Base-by-base conservation (phyloP, 768 basidiomycete species). In the Hemileccinum impolitum region DNA sequence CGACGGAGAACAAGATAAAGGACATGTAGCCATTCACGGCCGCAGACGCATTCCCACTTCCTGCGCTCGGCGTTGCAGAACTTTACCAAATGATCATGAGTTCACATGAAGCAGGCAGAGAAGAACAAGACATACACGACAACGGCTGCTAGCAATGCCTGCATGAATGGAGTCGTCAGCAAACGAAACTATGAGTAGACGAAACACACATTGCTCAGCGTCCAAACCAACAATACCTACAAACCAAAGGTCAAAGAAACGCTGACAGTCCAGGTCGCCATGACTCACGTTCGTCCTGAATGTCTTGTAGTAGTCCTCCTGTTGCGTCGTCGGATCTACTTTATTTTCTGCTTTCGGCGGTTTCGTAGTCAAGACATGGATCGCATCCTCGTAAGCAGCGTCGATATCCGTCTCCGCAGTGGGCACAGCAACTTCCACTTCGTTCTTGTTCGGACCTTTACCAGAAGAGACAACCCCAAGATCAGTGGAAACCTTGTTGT, bases 351-450 rank as follows among this genome's bases (percentile, higher is more conserved):
- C 79, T 66, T 88, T 88, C 3, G 88, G 87, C 23, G 90, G 75
- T 67, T 94, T 93, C 11, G 80, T 80, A 14, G 78, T 76, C 43
- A 98, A 69, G 3, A 93, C 82, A 57, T 86, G 83, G 30, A 94
- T 79, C 3, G 95, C 96, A 55, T 94, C 91, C 53, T 95, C 90
- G 62, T 97, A 98, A 45, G 87, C 79, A 26, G 85, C 84, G 60
- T 94, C 84, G 67, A 92, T 85, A 60, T 97, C 94, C 58, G 84
- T 90, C 63, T 95, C 85, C 45, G 84, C 84, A 1, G 90, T 87
- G 3, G 94, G 94, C 0, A 96, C 79, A 8, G 77, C 76, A 9
- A 92, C 90, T 51, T 94, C 91, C 10, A 94, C 94, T 61, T 90
- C 85, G 56, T 87, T 87, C 61, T 84, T 84, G 50, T 85, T 70